A percentile compares a stretch with the other conserved stretches of the same genome.
These are phyloP conservation scores for Lachnellula cervina DNA, from an alignment of 2,329 filamentous ascomycete genomes.

Conservation along the genomic window DNA sequence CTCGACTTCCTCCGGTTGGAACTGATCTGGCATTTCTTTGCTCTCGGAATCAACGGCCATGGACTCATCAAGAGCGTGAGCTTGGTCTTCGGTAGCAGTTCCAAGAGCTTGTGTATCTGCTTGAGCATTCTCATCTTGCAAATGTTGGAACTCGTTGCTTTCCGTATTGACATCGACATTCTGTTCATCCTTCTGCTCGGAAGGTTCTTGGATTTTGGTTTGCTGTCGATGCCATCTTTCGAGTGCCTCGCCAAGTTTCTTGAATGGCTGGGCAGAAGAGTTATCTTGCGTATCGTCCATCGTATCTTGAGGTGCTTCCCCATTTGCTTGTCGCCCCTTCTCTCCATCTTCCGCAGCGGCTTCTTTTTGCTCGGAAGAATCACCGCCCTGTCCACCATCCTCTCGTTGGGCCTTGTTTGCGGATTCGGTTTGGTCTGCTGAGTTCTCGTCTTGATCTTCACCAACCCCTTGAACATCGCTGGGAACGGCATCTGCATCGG, in stretches of 20 bases:
- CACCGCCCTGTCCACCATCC: conserved; percentile 61
- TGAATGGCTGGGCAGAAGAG: conserved; percentile 67
- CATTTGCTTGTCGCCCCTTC: conserved; percentile 39
- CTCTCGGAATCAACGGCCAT: conserved; percentile 76
- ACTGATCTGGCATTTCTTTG: conserved; percentile 53
- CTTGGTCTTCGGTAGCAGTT: conserved; percentile 80
- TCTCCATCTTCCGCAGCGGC: conserved; percentile 60
- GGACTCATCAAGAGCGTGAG: conserved; percentile 76
- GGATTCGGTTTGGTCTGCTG: conserved; percentile 55
- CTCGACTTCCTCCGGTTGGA: conserved; percentile 36
- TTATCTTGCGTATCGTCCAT: conserved; percentile 36
- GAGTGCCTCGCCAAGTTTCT: conserved; percentile 87
- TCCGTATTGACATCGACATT: conserved; percentile 53
- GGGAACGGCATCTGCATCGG: conserved; percentile 55
- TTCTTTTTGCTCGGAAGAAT: conserved; percentile 58
- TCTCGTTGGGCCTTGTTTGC: conserved; percentile 60
- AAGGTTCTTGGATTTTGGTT: conserved; percentile 63
- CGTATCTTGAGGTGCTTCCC: conserved; percentile 35
- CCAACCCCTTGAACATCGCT: conserved; percentile 61
- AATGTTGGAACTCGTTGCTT: conserved; percentile 87
- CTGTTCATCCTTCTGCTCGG: conserved; percentile 44
- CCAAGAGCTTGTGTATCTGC: conserved; percentile 92
- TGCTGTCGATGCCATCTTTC: conserved; percentile 91
- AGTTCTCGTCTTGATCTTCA: conserved; percentile 59
- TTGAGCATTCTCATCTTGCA: conserved; percentile 74